Conservation (phyloP, 768 basidiomycete species). For the Amanita rimosa region DNA sequence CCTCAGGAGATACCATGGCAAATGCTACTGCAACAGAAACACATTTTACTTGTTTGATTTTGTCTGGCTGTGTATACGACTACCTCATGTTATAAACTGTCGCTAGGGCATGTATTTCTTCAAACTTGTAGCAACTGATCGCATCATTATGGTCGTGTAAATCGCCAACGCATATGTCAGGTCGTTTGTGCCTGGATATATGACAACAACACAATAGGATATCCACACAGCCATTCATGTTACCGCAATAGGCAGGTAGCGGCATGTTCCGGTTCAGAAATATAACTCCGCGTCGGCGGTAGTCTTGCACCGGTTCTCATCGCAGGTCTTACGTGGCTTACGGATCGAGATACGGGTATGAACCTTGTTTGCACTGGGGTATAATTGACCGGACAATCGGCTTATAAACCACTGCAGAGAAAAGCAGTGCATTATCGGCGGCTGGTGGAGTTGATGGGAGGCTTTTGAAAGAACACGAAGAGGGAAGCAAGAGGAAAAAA, state of each 20-base stretch:
- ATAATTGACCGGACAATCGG: not conserved
- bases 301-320: not conserved
- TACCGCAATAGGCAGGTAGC: not conserved
- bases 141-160: not conserved
- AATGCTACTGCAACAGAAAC: slow-evolving; percentile 32
- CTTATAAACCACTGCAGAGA: not conserved
- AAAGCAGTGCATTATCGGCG: not conserved
- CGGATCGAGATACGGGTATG: not conserved
- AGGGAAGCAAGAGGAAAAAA: too few relatives aligned
- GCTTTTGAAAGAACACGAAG: too few relatives aligned
- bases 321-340: not conserved
- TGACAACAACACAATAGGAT: not conserved
- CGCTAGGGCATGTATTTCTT: not conserved
- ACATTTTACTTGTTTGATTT: slow-evolving; percentile 50
- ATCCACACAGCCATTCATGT: not conserved
- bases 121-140: not conserved
- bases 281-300: not conserved
- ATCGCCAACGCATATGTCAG: not conserved
- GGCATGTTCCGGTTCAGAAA: not conserved
- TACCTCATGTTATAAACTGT: not conserved
- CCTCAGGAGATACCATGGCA: slow-evolving; percentile 49
- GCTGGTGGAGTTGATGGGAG: not conserved
- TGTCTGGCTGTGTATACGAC: not conserved
- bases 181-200: not conserved
- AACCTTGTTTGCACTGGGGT: not conserved